phyloP scores from a whole-genome alignment of 106 monocot species.

The Xerophyta viscosa region DNA sequence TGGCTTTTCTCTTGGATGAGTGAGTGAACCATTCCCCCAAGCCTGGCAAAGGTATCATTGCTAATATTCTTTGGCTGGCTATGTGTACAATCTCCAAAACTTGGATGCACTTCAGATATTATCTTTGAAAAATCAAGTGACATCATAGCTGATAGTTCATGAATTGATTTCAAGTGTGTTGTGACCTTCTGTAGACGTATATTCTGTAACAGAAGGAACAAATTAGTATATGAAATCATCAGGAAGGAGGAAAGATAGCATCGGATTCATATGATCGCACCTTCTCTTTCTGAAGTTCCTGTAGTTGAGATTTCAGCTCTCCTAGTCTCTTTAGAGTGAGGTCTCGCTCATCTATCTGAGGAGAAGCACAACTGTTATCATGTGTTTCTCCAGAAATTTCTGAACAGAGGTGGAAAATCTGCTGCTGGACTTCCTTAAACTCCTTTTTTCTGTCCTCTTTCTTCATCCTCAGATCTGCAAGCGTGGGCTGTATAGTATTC shows the following conservation, averaged over 20 bases:
- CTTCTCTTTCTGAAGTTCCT: conserved; percentile 82
- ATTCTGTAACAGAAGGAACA: conserved; percentile 33
- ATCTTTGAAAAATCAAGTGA: conserved; percentile 45
- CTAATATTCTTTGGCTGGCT: conserved; percentile 54
- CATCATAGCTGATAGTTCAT: conserved; percentile 52
- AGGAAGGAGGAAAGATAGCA: neutral
- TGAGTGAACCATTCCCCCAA: conserved; percentile 42
- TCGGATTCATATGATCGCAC: conserved; percentile 15
- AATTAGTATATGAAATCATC: neutral
- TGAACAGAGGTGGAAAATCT: conserved; percentile 36
- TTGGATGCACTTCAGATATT: conserved; percentile 57
- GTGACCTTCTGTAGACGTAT: conserved; percentile 52
- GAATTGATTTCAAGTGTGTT: conserved; percentile 33
- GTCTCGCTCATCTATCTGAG: conserved; percentile 54
- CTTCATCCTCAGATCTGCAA: conserved; percentile 50
- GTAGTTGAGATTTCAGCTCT: conserved; percentile 56
- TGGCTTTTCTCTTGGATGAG: conserved; percentile 60
- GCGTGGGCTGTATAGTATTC: conserved; percentile 34
- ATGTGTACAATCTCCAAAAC: conserved; percentile 26
- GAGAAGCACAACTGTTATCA: conserved; percentile 14
- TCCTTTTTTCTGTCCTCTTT: conserved; percentile 55
- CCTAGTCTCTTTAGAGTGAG: conserved; percentile 54
- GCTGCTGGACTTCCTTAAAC: conserved; percentile 51
- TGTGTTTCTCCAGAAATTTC: conserved; percentile 52
- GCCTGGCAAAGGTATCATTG: conserved; percentile 58